Base-by-base conservation (phyloP, 352 stramenopile species). In the Poterioochromonas sp. region DNA sequence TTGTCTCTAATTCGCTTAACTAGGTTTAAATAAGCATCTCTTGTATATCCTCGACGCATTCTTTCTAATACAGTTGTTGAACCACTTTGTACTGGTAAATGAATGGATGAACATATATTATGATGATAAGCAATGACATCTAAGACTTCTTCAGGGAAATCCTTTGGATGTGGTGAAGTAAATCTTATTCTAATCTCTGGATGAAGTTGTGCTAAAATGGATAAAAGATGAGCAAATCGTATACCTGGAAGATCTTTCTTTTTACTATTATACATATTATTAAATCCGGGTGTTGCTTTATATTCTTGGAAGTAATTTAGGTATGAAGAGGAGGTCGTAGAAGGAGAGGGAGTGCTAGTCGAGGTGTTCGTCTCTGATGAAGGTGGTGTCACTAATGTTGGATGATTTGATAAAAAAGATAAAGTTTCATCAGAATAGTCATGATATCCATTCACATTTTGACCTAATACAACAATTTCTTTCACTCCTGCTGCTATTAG, bases 371-470 rank as follows among this genome's bases (percentile, higher is more conserved):
- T 26, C 26, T 58, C 47, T 15, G 47, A 26, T 26, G 47, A 26
- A 26, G 47, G 15, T 58, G 47, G 47, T n/a, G n/a, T n/a, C n/a
- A n/a, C n/a, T n/a, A n/a, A n/a, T n/a, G n/a, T n/a, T n/a, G n/a
- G n/a, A n/a, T n/a, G n/a, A n/a, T n/a, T n/a, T n/a, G n/a, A n/a
- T n/a, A n/a, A n/a, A n/a, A n/a, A n/a, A n/a, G n/a, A n/a, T n/a
- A n/a, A 8, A 44, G 34, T n/a, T 8, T 62, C n/a, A 1, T 74
- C 54, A 68, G 37, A 70, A 35, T 87, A 91, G 86, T 99, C 95
- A 83, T 98, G 94, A 84, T 98, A 99, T 73, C 90, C 97, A 86
- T 99, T 99, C 58, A 99, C 96, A 84, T 99, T 99, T 85, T 99
- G 96, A 49, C 96, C 96, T n/a, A 99, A 86, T 41, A 99, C 86